These are phyloP conservation scores for Cordyceps cicadae DNA, from an alignment of 2,329 filamentous ascomycete species.

Conservation along the genomic window DNA sequence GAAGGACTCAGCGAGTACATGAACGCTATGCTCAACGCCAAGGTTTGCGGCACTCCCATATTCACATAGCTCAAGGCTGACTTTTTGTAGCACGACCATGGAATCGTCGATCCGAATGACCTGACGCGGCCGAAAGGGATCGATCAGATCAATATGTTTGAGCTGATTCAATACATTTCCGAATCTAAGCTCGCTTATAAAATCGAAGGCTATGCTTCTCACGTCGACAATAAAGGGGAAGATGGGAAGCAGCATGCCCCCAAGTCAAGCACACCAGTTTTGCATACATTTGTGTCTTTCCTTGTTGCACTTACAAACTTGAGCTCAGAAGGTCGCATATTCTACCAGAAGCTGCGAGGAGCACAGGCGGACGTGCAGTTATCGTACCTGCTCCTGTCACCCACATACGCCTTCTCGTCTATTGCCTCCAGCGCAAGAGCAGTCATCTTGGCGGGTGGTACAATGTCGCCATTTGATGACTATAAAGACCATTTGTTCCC, in stretches of 20 bases:
- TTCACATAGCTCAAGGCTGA: not conserved
- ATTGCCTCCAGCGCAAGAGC: constrained; percentile 78
- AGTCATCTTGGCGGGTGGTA: constrained; percentile 86
- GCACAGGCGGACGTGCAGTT: constrained; percentile 47
- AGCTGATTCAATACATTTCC: constrained; percentile 78
- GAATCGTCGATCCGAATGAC: constrained; percentile 60
- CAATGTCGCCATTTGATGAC: constrained; percentile 94
- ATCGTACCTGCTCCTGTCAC: constrained; percentile 83
- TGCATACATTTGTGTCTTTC: constrained; percentile 53
- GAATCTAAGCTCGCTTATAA: constrained; percentile 91
- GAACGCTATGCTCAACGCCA: constrained; percentile 39
- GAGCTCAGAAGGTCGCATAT: constrained; percentile 60
- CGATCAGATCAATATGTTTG: constrained; percentile 91
- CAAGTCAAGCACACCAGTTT: constrained; percentile 36
- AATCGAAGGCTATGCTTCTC: constrained; percentile 76
- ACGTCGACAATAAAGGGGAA: constrained; percentile 44
- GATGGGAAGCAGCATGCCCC: constrained; percentile 18
- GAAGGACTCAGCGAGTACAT: constrained; percentile 69
- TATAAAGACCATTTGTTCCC: constrained; percentile 83
- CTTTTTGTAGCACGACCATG: constrained; percentile 39
- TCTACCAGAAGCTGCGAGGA: constrained; percentile 43
- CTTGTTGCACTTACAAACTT: constrained; percentile 80
- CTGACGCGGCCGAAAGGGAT: constrained; percentile 77
- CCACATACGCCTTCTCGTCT: constrained; percentile 82
- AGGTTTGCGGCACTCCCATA: constrained; percentile 29